phyloP scores from a whole-genome alignment of 192 early-diverging fungal genomes.

The Rhizoclosmatium globosum region DNA sequence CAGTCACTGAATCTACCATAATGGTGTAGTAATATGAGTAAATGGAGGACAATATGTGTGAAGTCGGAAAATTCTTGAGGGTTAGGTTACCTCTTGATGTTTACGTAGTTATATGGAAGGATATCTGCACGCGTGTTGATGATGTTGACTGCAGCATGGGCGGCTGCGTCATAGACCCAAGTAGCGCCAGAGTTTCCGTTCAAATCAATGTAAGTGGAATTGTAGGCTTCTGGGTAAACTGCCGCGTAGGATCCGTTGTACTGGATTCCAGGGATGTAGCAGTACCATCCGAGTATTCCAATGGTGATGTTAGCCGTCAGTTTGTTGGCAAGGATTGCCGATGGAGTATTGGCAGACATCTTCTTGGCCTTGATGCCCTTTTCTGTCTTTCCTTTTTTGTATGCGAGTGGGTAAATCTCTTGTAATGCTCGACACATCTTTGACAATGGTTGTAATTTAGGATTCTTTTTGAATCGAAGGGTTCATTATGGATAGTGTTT shows the following conservation, averaged over 20 bases:
- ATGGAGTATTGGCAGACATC: background rate
- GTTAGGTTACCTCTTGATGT: background rate
- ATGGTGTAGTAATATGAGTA: background rate
- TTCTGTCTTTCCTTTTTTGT: too few relatives aligned
- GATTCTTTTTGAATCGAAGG: too few relatives aligned
- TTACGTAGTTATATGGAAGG: conserved; percentile 5
- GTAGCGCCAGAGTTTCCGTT: background rate
- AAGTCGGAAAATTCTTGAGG: too few relatives aligned
- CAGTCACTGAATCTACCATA: background rate
- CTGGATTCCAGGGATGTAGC: background rate
- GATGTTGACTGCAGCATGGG: background rate
- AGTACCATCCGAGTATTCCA: background rate
- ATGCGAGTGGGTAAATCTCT: too few relatives aligned
- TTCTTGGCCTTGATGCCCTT: too few relatives aligned
- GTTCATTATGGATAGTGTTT: too few relatives aligned
- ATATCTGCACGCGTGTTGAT: conserved; percentile 5
- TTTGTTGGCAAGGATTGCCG: background rate
- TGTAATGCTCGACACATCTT: too few relatives aligned
- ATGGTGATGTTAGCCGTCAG: conserved; percentile 3
- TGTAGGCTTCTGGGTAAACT: background rate
- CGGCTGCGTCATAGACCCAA: background rate
- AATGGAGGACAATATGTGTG: background rate
- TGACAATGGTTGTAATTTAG: too few relatives aligned
- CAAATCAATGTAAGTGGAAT: background rate
- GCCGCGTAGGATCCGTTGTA: background rate